phyloP scores from a whole-genome alignment of 805 yeast species.

The Ogataea salicorniae region DNA sequence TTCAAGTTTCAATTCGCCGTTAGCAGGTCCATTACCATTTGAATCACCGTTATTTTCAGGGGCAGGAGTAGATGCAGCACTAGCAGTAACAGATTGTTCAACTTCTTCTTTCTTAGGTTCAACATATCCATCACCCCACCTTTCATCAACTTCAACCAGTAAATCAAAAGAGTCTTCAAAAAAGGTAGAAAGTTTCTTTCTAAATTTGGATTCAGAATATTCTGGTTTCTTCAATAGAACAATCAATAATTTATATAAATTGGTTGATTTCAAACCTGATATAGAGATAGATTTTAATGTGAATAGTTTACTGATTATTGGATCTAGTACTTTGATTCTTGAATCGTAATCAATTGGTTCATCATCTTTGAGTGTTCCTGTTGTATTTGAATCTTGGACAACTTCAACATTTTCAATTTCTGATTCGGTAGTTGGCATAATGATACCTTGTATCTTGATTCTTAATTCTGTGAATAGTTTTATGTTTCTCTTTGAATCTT shows the following conservation, averaged over 20 bases:
- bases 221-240: slow-evolving; percentile 35
- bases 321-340: slow-evolving; percentile 16
- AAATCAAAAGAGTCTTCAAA: slow-evolving; percentile 25
- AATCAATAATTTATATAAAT: slow-evolving; percentile 29
- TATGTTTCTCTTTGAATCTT: slow-evolving; percentile 18
- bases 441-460: slow-evolving; percentile 18
- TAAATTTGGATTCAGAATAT: slow-evolving; percentile 14
- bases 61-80: not conserved
- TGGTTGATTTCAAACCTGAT: slow-evolving; percentile 28
- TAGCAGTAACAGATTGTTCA: slow-evolving; percentile 2
- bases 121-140: slow-evolving; percentile 24
- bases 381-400: not conserved
- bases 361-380: slow-evolving; percentile 1
- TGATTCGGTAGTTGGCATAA: slow-evolving; percentile 12
- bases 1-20: no score
- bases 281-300: slow-evolving; percentile 21
- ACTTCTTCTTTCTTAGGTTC: slow-evolving; percentile 17
- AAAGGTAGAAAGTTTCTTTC: slow-evolving; percentile 15
- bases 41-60: not conserved
- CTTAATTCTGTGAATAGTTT: slow-evolving; percentile 21
- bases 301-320: slow-evolving; percentile 21
- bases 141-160: slow-evolving; percentile 26
- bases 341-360: slow-evolving; percentile 18
- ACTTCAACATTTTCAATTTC: not conserved
- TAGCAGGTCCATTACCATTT: not conserved